Evolutionary conservation across 192 early-diverging fungal species (phyloP), one percentile per base, ranked within the genome.

Genomic region (Coemansia sp.): DNA sequence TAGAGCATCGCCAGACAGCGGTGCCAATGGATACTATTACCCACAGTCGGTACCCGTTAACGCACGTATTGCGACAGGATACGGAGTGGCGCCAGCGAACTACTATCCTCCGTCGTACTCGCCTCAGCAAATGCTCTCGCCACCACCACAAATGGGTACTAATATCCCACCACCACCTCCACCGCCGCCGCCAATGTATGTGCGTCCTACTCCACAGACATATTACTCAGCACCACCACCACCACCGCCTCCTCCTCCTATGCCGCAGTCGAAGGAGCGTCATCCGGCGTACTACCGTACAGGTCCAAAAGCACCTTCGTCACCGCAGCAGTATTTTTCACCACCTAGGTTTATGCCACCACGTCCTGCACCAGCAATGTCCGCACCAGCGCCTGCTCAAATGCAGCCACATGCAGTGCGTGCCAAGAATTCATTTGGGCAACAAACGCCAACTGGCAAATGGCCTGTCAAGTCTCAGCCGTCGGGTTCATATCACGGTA

Each of bases 371-470:
- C 63, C 22, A 13, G 20, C 52, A 38, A 18, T 30, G 39, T 52
- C 35, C 13, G 52, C 52, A 3, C 29, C 24, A 41, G 29, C 41
- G 15, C 56, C n/a, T n/a, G 61, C 38, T 39, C 37, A 40, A 24
- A 52, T 37, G 52, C 61, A 16, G 38, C 69, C 58, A 27, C 69
- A 45, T 7, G 44, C 37, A 22, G 16, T 58, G 44, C 32, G 35
- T 49, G 59, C 67, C 59, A 24, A 30, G 45, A 13, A 41, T 16
- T 55, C 52, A 30, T 32, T 55, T 16, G 52, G 52, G 27, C 50
- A 53, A 20, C 52, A 29, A n/a, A 24, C 29, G 29, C 16, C 15
- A 10, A 4, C 13, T 16, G 52, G 12, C 27, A 55, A 55, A 4
- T 55, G 52, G 52, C 13, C 29, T 3, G 27, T 29, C 52, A 55